Base-by-base conservation (phyloP, 352 stramenopile genomes). In the Phytopythium boreale region DNA sequence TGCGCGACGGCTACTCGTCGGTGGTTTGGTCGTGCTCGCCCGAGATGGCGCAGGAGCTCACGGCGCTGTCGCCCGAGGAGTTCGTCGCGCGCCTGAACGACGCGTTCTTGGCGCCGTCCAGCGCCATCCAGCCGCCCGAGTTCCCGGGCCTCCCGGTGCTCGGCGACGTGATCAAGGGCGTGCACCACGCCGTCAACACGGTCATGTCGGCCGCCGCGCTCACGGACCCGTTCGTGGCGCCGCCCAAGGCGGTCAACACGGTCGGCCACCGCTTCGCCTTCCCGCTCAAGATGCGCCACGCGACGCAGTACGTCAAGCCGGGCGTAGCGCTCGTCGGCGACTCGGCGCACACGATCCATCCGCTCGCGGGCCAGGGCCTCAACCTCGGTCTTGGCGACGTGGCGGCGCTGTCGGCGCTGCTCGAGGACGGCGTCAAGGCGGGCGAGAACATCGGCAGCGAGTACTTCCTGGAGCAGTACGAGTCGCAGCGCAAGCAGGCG, bases 291-390 rank as follows among this genome's bases (percentile, higher is more conserved):
- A 79, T 97, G 65, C 86, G 89, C 65, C 91, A 97, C 70, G 88
- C 91, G 27, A 86, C 77, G 27, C 79, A 80, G 64, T 97, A 97
- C 79, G 86, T 92, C 31, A 89, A 90, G 66, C 77, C 80, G 0
- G 80, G 92, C 41, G 74, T 98, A 34, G 94, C 92, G 11, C 76
- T 99, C 51, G 81, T 98, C 17, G 96, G 96, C 56, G 96, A 99
- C 82, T 97, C 96, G 9, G 96, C 96, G 34, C 96, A 99, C 80
- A 96, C 94, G 47, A 95, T 99, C 61, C 96, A 99, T 79, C 96
- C 96, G 37, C 93, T 99, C 64, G 96, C 96, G 4, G 96, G 96
- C 46, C 96, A 99, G 78, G 95, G 95, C 12, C 77, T 99, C 49
- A 99, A 99, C 84, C 76, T 99, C 51, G 96, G 96, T 19, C 74